Percentiles rank a stretch among this genome's conserved stretches.
phyloP scores from a whole-genome alignment of 2,329 filamentous ascomycete genomes.

The Plenodomus lindquistii region DNA sequence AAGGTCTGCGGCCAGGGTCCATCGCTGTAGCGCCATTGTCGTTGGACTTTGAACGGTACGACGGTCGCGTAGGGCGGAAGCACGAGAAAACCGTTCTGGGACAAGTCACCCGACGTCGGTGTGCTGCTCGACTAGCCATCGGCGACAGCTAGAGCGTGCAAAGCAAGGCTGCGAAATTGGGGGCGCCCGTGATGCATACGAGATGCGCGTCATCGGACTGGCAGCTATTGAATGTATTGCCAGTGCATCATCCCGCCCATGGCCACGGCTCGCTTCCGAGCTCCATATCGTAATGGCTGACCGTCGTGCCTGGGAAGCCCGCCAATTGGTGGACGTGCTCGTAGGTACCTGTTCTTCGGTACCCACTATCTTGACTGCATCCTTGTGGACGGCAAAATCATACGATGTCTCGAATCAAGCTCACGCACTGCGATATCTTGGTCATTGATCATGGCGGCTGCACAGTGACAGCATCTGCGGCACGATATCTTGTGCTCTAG shows the following conservation, averaged over 20 bases:
- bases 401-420: conserved; percentile 10
- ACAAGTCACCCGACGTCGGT: background rate
- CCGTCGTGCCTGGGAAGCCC: background rate
- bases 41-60: conserved; percentile 1
- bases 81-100: conserved; percentile 1
- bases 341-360: conserved; percentile 21
- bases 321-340: conserved; percentile 11
- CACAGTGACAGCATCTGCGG: conserved; percentile 15
- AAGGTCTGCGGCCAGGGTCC: conserved; percentile 22
- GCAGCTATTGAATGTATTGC: conserved; percentile 11
- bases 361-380: conserved; percentile 19
- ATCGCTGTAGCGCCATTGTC: conserved; percentile 13
- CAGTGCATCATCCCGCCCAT: conserved; percentile 7
- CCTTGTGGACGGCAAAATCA: conserved; percentile 16
- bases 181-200: conserved; percentile 2
- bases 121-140: too few relatives aligned
- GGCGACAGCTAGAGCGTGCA: background rate
- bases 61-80: conserved; percentile 21
- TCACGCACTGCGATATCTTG: conserved; percentile 6
- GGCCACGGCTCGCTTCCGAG: conserved; percentile 13
- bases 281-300: conserved; percentile 8
- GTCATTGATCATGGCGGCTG: conserved; percentile 8
- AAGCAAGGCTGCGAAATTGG: conserved; percentile 3
- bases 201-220: conserved; percentile 2
- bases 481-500: background rate